These are phyloP conservation scores for Athelia sp. DNA, from an alignment of 1,284 basidiomycete genomes.

Conservation along the genomic window DNA sequence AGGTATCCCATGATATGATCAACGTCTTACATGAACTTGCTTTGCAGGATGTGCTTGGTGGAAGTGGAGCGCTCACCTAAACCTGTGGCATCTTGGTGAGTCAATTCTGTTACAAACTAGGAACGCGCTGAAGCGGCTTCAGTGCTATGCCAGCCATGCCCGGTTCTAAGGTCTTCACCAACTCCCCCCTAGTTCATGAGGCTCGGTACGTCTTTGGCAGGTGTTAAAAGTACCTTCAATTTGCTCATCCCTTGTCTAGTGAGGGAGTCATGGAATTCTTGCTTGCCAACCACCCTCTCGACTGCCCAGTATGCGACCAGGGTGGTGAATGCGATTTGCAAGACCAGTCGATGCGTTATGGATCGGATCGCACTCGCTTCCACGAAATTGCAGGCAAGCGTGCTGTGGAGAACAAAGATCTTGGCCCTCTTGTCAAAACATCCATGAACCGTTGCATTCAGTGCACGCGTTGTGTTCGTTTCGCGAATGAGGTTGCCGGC, in stretches of 20 bases:
- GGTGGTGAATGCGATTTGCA: constrained; percentile 98
- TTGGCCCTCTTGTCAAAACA: constrained; percentile 98
- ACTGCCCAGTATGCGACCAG: constrained; percentile 98
- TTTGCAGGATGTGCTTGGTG: constrained; percentile 86
- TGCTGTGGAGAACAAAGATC: constrained; percentile 97
- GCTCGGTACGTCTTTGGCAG: constrained; percentile 56
- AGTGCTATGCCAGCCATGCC: constrained; percentile 99
- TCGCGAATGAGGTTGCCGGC: constrained; percentile 98
- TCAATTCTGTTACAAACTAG: constrained; percentile 3
- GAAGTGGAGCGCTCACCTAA: constrained; percentile 96
- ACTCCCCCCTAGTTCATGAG: constrained; percentile 93
- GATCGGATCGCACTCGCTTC: constrained; percentile 94
- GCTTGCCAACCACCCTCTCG: constrained; percentile 94
- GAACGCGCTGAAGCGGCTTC: constrained; percentile 2
- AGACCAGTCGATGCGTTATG: constrained; percentile 99
- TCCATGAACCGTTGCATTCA: constrained; percentile 99
- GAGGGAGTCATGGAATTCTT: constrained; percentile 99
- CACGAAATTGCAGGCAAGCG: constrained; percentile 98
- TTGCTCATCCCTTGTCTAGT: constrained; percentile 32
- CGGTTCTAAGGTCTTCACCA: constrained; percentile 93
- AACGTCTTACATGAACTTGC: constrained; percentile 3
- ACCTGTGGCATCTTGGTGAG: constrained; percentile 82
- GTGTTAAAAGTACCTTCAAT: background rate
- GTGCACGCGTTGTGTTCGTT: constrained; percentile 98
- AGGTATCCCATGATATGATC: background rate